Percentiles rank a stretch among this genome's conserved stretches.
phyloP scores from a whole-genome alignment of 1,284 basidiomycete genomes.

The Rhizoctonia solani region DNA sequence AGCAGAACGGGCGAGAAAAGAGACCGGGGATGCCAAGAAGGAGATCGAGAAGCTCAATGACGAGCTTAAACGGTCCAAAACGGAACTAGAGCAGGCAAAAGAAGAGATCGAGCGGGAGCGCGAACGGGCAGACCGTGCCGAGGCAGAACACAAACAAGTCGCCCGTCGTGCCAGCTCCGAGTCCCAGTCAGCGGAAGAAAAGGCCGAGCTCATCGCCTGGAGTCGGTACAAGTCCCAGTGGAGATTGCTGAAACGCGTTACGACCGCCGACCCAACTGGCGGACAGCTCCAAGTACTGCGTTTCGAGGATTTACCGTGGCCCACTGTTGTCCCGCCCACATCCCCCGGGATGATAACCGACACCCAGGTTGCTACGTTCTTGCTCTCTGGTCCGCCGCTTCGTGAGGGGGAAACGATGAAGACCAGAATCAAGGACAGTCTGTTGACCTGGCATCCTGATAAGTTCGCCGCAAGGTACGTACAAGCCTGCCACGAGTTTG shows the following conservation, averaged over 20 bases:
- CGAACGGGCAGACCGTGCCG: constrained; percentile 9
- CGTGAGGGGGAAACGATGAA: neutral
- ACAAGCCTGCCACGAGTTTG: no score
- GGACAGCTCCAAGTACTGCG: neutral
- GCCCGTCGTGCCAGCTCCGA: neutral
- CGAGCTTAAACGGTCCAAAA: neutral
- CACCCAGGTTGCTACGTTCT: neutral
- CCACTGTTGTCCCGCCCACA: neutral
- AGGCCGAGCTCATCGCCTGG: constrained; percentile 7
- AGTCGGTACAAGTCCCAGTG: constrained; percentile 14
- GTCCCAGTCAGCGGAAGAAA: neutral
- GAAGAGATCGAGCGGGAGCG: neutral
- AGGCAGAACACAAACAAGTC: constrained; percentile 1
- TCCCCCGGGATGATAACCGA: constrained; percentile 9
- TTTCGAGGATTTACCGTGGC: constrained; percentile 24
- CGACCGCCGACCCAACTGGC: neutral
- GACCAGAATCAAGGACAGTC: constrained; percentile 14
- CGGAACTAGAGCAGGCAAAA: neutral
- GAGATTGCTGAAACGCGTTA: constrained; percentile 5
- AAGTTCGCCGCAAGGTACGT: constrained; percentile 21
- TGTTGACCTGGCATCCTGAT: constrained; percentile 25
- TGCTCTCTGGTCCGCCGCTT: neutral
- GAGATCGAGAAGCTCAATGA: neutral
- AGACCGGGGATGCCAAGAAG: neutral
- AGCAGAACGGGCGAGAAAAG: neutral